These are phyloP conservation scores for Lepidium africanum DNA, from an alignment of 345 rosid genomes.

Conservation along the genomic window DNA sequence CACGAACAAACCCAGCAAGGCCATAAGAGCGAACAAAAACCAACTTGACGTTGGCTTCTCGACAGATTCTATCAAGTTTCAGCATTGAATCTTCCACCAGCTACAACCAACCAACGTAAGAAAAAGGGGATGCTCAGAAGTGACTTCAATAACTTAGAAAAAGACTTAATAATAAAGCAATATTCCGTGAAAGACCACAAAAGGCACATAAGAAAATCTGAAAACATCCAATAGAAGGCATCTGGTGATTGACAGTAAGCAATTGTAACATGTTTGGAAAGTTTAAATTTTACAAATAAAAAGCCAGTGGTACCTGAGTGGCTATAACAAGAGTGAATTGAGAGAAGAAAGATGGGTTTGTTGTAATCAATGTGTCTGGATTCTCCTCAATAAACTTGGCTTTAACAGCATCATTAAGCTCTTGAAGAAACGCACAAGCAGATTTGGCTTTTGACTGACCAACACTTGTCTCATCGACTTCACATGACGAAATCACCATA, in stretches of 20 bases:
- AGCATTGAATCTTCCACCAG: conserved; percentile 77
- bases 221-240: neutral
- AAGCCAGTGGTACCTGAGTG: conserved; percentile 55
- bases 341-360: conserved; percentile 74
- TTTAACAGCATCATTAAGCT: conserved; percentile 92
- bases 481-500: conserved; percentile 16
- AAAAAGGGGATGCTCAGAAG: neutral
- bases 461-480: conserved; percentile 72
- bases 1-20: conserved; percentile 80
- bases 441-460: conserved; percentile 87
- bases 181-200: neutral
- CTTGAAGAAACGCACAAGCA: conserved; percentile 86
- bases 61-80: conserved; percentile 78
- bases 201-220: neutral
- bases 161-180: neutral
- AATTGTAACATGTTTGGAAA: neutral
- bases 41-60: conserved; percentile 80
- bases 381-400: conserved; percentile 95
- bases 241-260: neutral
- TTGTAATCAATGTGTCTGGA: conserved; percentile 60
- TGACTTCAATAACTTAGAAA: neutral
- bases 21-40: conserved; percentile 95
- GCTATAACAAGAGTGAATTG: conserved; percentile 89
- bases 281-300: neutral
- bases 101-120: conserved; percentile 37